Base-by-base conservation (phyloP, 2,329 filamentous ascomycete species). In the Alternaria gansuensis region DNA sequence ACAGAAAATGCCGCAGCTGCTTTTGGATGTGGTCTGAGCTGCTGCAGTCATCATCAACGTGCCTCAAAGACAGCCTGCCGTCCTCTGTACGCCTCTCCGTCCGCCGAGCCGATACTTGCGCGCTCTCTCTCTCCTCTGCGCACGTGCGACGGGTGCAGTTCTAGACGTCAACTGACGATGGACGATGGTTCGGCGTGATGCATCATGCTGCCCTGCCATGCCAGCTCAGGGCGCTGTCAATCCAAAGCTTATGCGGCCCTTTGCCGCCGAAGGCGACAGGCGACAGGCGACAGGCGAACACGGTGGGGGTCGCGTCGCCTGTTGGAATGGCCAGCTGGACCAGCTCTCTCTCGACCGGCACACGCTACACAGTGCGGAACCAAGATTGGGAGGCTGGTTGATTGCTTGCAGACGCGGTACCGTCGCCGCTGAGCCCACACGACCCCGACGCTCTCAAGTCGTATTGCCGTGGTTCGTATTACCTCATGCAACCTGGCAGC, bases 1-100 rank as follows among this genome's bases (percentile, higher is more conserved):
- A 44, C 45, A 41, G 44, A 64, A 69, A 68, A 69, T 67, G 57
- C 66, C 67, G 67, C 56, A 59, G 28, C 39, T 31, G 28, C 34
- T 36, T 52, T 36, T 54, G 43, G 26, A 52, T 24, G 36, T 48
- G 59, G 58, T 45, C 55, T 54, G 48, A 37, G 52, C 54, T 53
- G 56, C 57, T 41, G 59, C 53, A 57, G 54, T 51, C 61, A 62
- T 51, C 59, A 62, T 59, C 44, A 45, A 50, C 44, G 28, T 50
- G 54, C 51, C 26, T 53, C 46, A 10, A 50, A 28, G 39, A 39
- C 48, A 46, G 41, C 54, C 49, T 37, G 39, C 51, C 51, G 54
- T 53, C 57, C 43, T 54, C 46, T 36, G 29, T 57, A 44, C 24
- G 43, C 50, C 24, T 33, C 34, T 37, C 14, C 44, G 45, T 57